Evolutionary conservation across 495 filamentous ascomycete species (phyloP).

Genomic region (Xylaria venustula): DNA sequence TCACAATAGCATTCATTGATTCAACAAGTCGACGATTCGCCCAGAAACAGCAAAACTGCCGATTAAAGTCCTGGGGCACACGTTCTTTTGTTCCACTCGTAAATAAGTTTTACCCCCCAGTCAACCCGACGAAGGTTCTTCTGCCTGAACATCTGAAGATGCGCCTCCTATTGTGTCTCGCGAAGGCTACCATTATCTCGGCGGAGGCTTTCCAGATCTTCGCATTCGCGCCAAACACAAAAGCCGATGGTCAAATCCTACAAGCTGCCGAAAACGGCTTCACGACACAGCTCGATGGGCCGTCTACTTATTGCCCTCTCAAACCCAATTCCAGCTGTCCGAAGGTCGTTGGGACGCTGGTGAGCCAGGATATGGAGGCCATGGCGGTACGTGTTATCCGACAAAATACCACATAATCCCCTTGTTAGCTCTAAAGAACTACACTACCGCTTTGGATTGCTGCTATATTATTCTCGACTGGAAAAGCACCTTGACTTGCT

Average conservation of each 20-base stretch:
- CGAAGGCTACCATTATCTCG: neutral
- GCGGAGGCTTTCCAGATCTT: conserved; percentile 10
- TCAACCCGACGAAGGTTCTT: neutral
- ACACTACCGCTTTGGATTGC: neutral
- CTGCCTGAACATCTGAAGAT: neutral
- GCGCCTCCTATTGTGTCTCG: neutral
- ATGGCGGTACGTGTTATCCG: conserved; percentile 21
- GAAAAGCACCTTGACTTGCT: neutral
- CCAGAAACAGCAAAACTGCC: neutral
- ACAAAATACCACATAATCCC: neutral
- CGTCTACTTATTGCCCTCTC: conserved; percentile 20
- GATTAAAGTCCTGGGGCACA: neutral
- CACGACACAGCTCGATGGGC: conserved; percentile 18
- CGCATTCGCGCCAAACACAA: conserved; percentile 21
- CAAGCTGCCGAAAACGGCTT: conserved; percentile 24
- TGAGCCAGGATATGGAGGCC: conserved; percentile 12
- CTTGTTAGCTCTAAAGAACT: neutral
- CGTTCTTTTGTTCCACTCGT: neutral
- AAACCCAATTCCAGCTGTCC: conserved; percentile 13
- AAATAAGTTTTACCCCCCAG: neutral
- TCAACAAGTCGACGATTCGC: neutral
- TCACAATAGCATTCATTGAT: neutral
- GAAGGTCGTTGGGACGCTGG: conserved; percentile 19
- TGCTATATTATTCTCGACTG: neutral
- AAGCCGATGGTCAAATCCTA: conserved; percentile 14